phyloP scores from a whole-genome alignment of 306 rosid genomes.

The Quercus glauca region DNA sequence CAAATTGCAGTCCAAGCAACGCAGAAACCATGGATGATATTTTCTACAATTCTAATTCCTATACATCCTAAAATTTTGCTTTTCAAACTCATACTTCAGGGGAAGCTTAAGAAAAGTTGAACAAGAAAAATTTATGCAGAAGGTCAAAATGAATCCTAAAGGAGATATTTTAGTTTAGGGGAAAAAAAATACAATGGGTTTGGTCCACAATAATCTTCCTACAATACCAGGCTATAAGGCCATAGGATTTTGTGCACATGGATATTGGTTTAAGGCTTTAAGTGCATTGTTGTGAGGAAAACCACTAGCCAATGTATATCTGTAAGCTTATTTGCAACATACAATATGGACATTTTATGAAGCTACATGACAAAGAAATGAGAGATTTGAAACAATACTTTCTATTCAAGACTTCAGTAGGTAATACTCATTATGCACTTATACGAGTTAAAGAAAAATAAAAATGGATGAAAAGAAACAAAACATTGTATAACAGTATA shows the following conservation, averaged over 20 bases:
- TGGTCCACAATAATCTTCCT: background rate
- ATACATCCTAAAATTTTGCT: background rate
- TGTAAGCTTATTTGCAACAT: background rate
- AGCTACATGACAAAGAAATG: background rate
- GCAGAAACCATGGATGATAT: background rate
- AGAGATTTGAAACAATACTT: background rate
- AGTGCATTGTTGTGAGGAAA: background rate
- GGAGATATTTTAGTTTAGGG: background rate
- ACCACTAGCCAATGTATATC: background rate
- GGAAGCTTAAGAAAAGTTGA: background rate
- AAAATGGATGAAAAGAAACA: background rate
- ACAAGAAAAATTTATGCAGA: background rate
- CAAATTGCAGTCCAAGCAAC: background rate
- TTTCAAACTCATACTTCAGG: slow-evolving; percentile 14
- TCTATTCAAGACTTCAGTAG: background rate
- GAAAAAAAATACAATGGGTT: background rate
- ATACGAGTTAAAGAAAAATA: background rate
- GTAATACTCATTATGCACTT: background rate
- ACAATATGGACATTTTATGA: background rate
- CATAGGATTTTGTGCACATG: background rate
- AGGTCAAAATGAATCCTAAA: background rate
- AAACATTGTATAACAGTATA: background rate
- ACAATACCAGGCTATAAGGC: slow-evolving; percentile 4
- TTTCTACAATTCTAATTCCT: background rate
- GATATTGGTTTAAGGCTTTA: background rate